phyloP scores from a whole-genome alignment of 2,329 filamentous ascomycete genomes.

The Clarireedia paspali region DNA sequence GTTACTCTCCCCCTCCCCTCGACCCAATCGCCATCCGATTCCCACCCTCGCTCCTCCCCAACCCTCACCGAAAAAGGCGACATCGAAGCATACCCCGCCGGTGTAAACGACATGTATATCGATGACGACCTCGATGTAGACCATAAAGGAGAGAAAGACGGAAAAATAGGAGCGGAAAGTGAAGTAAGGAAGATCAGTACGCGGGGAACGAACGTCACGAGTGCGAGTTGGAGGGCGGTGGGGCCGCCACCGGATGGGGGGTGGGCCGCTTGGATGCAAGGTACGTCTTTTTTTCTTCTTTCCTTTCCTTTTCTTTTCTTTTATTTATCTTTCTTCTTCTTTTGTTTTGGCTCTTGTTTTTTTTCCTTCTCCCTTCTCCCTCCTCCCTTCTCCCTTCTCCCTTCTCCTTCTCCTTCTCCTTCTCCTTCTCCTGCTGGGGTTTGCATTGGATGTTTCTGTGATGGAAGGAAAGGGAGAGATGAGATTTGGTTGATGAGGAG shows the following conservation, averaged over 20 bases:
- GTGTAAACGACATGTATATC: background rate
- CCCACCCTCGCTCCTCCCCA: no score
- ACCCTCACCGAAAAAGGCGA: background rate
- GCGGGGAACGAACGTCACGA: slow-evolving; percentile 17
- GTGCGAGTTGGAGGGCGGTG: slow-evolving; percentile 24
- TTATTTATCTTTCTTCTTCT: background rate
- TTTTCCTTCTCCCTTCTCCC: background rate
- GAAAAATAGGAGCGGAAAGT: background rate
- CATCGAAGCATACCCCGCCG: background rate
- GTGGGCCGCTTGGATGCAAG: slow-evolving; percentile 24
- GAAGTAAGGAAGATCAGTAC: background rate
- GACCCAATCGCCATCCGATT: no score
- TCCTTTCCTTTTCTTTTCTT: background rate
- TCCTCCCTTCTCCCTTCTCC: no score
- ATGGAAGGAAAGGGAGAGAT: no score
- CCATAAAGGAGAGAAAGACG: background rate
- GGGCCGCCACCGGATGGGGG: slow-evolving; percentile 29
- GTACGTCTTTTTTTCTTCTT: slow-evolving; percentile 8
- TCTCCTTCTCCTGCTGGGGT: no score
- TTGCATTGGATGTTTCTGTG: no score
- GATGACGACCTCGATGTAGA: background rate
- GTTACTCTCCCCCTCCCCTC: no score
- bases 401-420: no score
- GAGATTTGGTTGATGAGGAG: no score
- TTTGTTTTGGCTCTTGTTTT: background rate